These are phyloP conservation scores for Eucalyptus marginata DNA, from an alignment of 345 rosid species.

Conservation along the genomic window DNA sequence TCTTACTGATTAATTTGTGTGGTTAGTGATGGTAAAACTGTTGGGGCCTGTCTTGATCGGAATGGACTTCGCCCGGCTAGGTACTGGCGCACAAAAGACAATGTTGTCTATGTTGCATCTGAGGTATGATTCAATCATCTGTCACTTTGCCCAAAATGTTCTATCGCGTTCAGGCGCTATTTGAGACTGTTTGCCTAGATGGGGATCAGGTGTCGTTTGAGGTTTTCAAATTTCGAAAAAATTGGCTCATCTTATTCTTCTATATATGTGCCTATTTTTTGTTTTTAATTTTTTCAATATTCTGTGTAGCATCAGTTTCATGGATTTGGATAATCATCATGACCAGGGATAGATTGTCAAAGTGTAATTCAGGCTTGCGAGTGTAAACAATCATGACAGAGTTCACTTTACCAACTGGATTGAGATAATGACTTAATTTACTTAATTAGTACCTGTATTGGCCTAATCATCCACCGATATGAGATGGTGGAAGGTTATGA, in stretches of 20 bases:
- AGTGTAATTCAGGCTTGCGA: background rate
- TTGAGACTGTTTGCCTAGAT: background rate
- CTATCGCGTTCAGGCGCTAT: background rate
- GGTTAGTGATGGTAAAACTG: constrained; percentile 97
- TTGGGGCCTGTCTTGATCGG: constrained; percentile 96
- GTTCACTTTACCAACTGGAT: background rate
- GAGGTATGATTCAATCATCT: constrained; percentile 51
- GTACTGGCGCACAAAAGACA: constrained; percentile 91
- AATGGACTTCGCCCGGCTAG: constrained; percentile 99
- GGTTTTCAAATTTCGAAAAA: background rate
- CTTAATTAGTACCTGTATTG: background rate
- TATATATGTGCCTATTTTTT: background rate
- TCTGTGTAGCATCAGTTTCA: background rate
- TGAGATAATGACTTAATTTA: background rate
- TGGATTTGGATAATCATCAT: background rate
- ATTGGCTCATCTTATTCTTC: background rate
- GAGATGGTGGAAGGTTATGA: background rate
- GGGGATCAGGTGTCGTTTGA: background rate
- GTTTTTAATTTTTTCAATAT: background rate
- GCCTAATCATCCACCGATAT: background rate
- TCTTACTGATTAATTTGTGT: constrained; percentile 13
- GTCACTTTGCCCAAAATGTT: background rate
- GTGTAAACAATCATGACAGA: background rate
- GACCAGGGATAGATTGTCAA: background rate
- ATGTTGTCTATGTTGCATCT: constrained; percentile 94